Base-by-base conservation (phyloP, 192 early-diverging fungal species). In the Coemansia sp. region DNA sequence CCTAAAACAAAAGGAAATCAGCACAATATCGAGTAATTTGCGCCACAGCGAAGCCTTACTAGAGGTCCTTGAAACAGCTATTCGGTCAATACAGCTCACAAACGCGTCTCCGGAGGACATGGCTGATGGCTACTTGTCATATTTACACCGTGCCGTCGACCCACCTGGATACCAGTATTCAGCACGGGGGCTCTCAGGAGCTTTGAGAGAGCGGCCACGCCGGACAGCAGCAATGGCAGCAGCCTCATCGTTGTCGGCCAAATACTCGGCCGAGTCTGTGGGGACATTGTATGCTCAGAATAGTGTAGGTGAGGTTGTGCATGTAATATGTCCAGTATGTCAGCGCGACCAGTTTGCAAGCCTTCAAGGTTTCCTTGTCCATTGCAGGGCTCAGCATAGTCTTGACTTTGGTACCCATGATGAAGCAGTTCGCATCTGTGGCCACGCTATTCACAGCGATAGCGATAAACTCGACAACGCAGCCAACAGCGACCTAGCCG, bases 331-430 rank as follows among this genome's bases (percentile, higher is more conserved):
- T 78, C 92, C 92, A 22, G 72, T 63, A n/a, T 96, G 95, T 78
- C 77, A 85, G 10, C 85, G 93, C 49, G 83, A 85, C 38, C 85
- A 91, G 48, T 96, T 96, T 81, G 85, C 84, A 41, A 94, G 88
- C 67, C 85, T 90, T 49, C 93, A 92, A 70, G 93, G 93, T n/a
- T 94, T 96, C 69, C 67, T 94, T 17, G 94, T 92, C 67, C 95
- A 96, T 68, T 91, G 88, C 72, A 86, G 93, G 17, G 65, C 91
- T 20, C 83, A 86, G 10, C 93, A 95, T 74, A 69, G 81, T 37
- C 67, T 87, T 10, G 89, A 92, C 55, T 96, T 94, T 79, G 85
- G 89, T 7, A 89, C 85, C 54, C 85, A 90, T 58, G 88, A 89
- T 25, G 91, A 94, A 39, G 91, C 92, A 1, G 87, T 92, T 42